Percentiles rank a stretch among this genome's conserved stretches.
phyloP scores from a whole-genome alignment of 352 stramenopile genomes.

The Paralagenidium karlingii region DNA sequence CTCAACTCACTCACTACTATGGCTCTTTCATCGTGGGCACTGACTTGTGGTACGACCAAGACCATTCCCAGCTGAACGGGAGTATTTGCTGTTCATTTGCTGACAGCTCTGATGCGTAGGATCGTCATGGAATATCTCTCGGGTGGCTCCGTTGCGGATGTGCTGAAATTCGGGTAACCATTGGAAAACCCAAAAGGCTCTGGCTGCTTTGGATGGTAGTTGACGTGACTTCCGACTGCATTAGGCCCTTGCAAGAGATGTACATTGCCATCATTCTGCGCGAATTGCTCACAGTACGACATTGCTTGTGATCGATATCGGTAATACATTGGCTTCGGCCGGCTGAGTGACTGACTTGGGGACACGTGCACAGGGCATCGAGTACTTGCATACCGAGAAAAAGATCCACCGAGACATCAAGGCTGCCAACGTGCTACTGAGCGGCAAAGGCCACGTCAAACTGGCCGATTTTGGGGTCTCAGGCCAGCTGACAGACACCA shows the following conservation, averaged over 20 bases:
- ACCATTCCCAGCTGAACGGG: background rate
- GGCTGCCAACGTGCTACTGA: slow-evolving; percentile 70
- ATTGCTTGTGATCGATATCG: too few species aligned
- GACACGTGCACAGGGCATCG: slow-evolving; percentile 23
- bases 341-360: background rate
- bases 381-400: slow-evolving; percentile 70
- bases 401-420: slow-evolving; percentile 83
- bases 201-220: background rate
- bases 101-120: slow-evolving; percentile 14
- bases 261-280: slow-evolving; percentile 78
- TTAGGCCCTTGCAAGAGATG: slow-evolving; percentile 56
- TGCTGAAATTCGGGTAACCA: slow-evolving; percentile 56
- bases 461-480: slow-evolving; percentile 83
- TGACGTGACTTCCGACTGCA: too few species aligned
- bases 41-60: slow-evolving; percentile 67
- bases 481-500: slow-evolving; percentile 92
- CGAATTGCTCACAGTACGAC: slow-evolving; percentile 46
- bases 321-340: background rate
- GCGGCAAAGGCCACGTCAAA: slow-evolving; percentile 66
- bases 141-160: slow-evolving; percentile 82
- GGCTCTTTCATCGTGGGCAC: slow-evolving; percentile 76
- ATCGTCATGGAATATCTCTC: slow-evolving; percentile 94
- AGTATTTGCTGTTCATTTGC: background rate
- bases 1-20: slow-evolving; percentile 84
- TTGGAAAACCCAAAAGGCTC: background rate